These are phyloP conservation scores for Sporothrix pseudoabietina DNA, from an alignment of 2,329 filamentous ascomycete species.

Conservation along the genomic window DNA sequence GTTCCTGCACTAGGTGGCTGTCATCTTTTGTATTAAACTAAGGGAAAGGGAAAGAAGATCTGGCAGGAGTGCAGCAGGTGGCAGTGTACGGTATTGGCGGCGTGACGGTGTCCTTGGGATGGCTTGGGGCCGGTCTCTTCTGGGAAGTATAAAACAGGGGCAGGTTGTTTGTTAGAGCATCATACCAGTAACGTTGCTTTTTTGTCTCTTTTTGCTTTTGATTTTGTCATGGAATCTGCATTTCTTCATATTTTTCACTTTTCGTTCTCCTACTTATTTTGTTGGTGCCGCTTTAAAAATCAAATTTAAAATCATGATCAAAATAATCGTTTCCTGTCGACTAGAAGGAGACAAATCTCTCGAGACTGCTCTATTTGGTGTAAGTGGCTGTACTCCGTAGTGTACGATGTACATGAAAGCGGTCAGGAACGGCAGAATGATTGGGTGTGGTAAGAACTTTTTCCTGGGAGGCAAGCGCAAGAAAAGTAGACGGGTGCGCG, in stretches of 20 bases:
- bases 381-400: background rate
- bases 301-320: background rate
- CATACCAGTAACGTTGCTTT: slow-evolving; percentile 29
- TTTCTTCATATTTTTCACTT: background rate
- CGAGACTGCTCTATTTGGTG: background rate
- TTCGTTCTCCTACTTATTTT: background rate
- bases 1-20: slow-evolving; percentile 52
- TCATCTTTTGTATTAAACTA: background rate
- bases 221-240: background rate
- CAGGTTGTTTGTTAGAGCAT: slow-evolving; percentile 23
- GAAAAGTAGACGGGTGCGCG: slow-evolving; percentile 13
- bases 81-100: background rate
- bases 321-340: background rate
- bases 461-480: background rate
- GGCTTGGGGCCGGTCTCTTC: background rate
- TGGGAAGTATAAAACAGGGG: slow-evolving; percentile 21
- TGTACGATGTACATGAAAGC: slow-evolving; percentile 35
- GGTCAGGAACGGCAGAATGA: slow-evolving; percentile 48
- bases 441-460: slow-evolving; percentile 35
- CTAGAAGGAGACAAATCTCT: background rate
- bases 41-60: background rate
- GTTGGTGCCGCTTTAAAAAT: background rate
- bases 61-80: background rate
- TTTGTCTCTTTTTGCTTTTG: slow-evolving; percentile 19
- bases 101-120: background rate